Percentiles rank a stretch among this genome's conserved stretches.
phyloP scores from a whole-genome alignment of 345 rosid genomes.

The Turnera subulata region DNA sequence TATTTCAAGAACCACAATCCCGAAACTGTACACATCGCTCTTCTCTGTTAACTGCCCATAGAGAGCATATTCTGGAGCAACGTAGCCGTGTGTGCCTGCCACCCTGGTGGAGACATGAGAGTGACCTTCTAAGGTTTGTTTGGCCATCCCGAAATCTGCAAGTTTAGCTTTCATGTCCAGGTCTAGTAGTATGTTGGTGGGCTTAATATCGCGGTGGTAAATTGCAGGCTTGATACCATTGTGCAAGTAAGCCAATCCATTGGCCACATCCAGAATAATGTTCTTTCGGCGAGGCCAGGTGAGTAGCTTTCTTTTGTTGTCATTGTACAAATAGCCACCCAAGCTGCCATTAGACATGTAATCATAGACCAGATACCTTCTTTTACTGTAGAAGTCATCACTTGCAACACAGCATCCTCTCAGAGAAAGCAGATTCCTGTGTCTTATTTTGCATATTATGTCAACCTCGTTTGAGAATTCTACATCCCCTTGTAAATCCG shows the following conservation, averaged over 20 bases:
- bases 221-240: slow-evolving; percentile 53
- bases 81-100: slow-evolving; percentile 58
- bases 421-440: slow-evolving; percentile 55
- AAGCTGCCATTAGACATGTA: slow-evolving; percentile 61
- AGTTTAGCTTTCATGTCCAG: slow-evolving; percentile 43
- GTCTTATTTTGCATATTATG: slow-evolving; percentile 60
- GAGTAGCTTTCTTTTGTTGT: slow-evolving; percentile 16
- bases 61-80: slow-evolving; percentile 56
- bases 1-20: slow-evolving; percentile 49
- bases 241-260: slow-evolving; percentile 57
- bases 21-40: slow-evolving; percentile 60
- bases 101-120: slow-evolving; percentile 63
- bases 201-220: slow-evolving; percentile 61
- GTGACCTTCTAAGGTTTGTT: slow-evolving; percentile 48
- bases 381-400: slow-evolving; percentile 34
- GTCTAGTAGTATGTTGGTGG: slow-evolving; percentile 54
- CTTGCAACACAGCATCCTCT: slow-evolving; percentile 61
- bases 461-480: slow-evolving; percentile 64
- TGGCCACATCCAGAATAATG: slow-evolving; percentile 52
- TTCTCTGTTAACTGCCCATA: slow-evolving; percentile 62
- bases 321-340: slow-evolving; percentile 30
- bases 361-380: slow-evolving; percentile 51
- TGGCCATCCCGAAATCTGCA: slow-evolving; percentile 55
- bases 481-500: slow-evolving; percentile 45
- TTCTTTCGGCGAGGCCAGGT: slow-evolving; percentile 57